Percentiles rank a stretch among this genome's conserved stretches.
Conservation (phyloP, 2,329 filamentous ascomycete genomes). For the Metarhizium brunneum region DNA sequence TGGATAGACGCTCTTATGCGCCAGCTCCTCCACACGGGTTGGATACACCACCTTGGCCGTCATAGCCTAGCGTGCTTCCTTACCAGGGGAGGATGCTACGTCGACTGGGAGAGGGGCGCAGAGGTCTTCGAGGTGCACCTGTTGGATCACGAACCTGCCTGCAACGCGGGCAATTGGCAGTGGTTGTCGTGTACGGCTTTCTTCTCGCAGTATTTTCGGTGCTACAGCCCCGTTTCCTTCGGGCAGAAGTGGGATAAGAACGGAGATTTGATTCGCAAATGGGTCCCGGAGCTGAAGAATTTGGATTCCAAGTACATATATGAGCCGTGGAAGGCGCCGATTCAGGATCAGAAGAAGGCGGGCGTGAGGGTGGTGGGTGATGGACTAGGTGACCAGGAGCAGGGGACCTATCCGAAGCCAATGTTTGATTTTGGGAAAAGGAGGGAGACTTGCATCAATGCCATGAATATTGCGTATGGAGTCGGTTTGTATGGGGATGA, state of each 20-base stretch:
- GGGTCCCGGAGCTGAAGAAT: constrained; percentile 55
- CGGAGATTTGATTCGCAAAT: constrained; percentile 53
- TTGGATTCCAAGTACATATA: constrained; percentile 65
- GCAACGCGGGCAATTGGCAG: constrained; percentile 70
- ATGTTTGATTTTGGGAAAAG: constrained; percentile 67
- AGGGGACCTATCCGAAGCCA: constrained; percentile 57
- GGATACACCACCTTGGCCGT: constrained; percentile 71
- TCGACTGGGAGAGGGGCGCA: constrained; percentile 70
- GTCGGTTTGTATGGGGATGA: constrained; percentile 57
- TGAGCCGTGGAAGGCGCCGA: constrained; percentile 68
- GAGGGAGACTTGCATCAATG: constrained; percentile 52
- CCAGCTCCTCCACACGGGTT: constrained; percentile 61
- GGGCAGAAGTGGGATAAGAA: constrained; percentile 68
- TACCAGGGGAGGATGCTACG: constrained; percentile 69
- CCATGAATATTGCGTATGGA: constrained; percentile 62
- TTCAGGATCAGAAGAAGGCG: constrained; percentile 59
- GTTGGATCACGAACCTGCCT: constrained; percentile 65
- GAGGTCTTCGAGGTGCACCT: constrained; percentile 72
- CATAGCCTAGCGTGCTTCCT: constrained; percentile 75
- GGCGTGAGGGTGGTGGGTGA: constrained; percentile 52
- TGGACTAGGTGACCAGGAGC: constrained; percentile 30
- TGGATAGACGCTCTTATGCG: constrained; percentile 78
- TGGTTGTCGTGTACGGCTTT: constrained; percentile 72
- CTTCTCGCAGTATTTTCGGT: constrained; percentile 61
- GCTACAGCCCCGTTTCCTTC: constrained; percentile 63